Conservation (phyloP, 129 eudicot genomes). For the Flaveria robusta region DNA sequence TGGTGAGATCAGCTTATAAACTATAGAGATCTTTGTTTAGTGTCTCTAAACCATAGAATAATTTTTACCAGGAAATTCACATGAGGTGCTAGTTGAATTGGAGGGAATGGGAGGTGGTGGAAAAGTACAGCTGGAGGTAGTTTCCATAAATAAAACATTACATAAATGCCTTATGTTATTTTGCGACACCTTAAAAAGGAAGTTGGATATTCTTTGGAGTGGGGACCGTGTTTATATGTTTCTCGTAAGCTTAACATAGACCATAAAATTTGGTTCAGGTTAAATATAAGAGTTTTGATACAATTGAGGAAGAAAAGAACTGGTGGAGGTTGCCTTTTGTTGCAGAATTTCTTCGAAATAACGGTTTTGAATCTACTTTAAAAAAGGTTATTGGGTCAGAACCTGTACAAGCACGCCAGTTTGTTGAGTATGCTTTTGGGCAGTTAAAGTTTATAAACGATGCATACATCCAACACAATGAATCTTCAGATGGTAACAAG, state of each 20-base stretch:
- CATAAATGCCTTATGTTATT: not conserved
- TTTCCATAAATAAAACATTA: conserved; percentile 20
- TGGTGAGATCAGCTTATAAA: not conserved
- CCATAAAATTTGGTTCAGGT: conserved; percentile 48
- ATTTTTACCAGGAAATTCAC: conserved; percentile 59
- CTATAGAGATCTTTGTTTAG: not conserved
- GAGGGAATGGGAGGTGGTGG: conserved; percentile 99
- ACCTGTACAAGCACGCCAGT: conserved; percentile 87
- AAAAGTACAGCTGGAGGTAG: conserved; percentile 87
- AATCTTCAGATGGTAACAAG: conserved; percentile 26
- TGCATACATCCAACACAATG: conserved; percentile 49
- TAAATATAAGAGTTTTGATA: conserved; percentile 74
- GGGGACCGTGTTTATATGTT: not conserved
- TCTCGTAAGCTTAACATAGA: not conserved
- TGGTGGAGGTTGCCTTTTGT: conserved; percentile 85
- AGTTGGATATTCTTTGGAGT: not conserved
- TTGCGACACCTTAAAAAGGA: not conserved
- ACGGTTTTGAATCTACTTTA: conserved; percentile 75
- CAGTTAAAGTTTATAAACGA: conserved; percentile 73
- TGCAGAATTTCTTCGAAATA: conserved; percentile 69
- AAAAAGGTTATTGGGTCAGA: conserved; percentile 77
- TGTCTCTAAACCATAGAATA: conserved; percentile 11
- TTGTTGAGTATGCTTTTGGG: conserved; percentile 89
- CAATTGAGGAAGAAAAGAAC: conserved; percentile 72
- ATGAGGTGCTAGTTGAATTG: conserved; percentile 83